phyloP scores from a whole-genome alignment of 2,329 filamentous ascomycete species.

The Capronia americana region DNA sequence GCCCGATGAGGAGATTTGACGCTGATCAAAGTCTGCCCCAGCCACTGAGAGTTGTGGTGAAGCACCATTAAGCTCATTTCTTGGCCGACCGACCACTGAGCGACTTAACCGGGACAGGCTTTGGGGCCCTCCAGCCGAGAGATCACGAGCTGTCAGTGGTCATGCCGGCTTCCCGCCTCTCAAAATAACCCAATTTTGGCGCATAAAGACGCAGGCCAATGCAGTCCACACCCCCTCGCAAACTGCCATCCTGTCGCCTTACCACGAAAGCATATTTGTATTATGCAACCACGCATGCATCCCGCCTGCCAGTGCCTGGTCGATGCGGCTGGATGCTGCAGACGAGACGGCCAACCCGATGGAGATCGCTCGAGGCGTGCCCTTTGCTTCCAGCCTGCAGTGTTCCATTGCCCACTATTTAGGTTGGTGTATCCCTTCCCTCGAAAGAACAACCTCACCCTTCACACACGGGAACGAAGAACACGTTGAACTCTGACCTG shows the following conservation, averaged over 20 bases:
- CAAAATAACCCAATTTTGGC: conserved; percentile 17
- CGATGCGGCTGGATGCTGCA: conserved; percentile 23
- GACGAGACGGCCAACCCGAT: background rate
- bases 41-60: conserved; percentile 2
- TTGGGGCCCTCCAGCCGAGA: background rate
- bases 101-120: background rate
- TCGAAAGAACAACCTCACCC: background rate
- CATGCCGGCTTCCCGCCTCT: conserved; percentile 15
- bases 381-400: background rate
- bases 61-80: conserved; percentile 17
- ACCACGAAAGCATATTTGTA: background rate
- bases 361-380: background rate
- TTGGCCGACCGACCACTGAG: too few relatives aligned
- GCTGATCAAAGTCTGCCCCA: background rate
- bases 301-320: conserved; percentile 17
- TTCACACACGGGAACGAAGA: background rate
- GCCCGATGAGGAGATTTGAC: background rate
- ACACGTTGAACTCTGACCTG: background rate
- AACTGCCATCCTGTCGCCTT: conserved; percentile 3
- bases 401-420: background rate
- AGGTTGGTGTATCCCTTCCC: conserved; percentile 4
- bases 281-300: conserved; percentile 15
- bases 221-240: conserved; percentile 10
- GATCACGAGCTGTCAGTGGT: conserved; percentile 2
- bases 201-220: conserved; percentile 5